Conservation (phyloP, 306 rosid species). For the Trifolium fragiferum region DNA sequence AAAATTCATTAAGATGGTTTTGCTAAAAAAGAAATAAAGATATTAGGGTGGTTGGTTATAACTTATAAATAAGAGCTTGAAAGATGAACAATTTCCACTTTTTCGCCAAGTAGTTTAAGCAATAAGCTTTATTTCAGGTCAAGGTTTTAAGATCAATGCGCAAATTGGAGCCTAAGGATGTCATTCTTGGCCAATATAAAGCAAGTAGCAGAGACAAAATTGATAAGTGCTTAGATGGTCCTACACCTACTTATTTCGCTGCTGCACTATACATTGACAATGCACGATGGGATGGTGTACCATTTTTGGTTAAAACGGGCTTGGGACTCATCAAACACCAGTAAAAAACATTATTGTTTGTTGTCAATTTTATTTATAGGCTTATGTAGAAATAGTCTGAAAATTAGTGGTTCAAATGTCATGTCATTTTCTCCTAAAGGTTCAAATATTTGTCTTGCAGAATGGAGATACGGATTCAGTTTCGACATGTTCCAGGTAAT, state of each 20-base stretch:
- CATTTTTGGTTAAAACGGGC: conserved; percentile 87
- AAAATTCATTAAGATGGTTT: too few relatives aligned
- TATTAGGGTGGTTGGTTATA: conserved; percentile 26
- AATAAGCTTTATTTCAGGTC: conserved; percentile 67
- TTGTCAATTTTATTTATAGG: conserved; percentile 18
- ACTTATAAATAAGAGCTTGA: conserved; percentile 8
- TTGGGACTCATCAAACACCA: conserved; percentile 88
- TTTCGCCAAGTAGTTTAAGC: conserved; percentile 28
- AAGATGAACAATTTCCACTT: conserved; percentile 24
- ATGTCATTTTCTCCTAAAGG: conserved; percentile 20
- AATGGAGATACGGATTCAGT: conserved; percentile 91
- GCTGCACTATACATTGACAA: conserved; percentile 83
- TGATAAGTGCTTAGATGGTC: conserved; percentile 56
- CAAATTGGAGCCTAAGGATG: conserved; percentile 73
- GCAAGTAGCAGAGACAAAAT: conserved; percentile 57
- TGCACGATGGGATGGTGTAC: conserved; percentile 99
- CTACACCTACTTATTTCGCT: conserved; percentile 87
- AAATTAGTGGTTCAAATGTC: conserved; percentile 20
- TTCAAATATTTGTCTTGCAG: conserved; percentile 53
- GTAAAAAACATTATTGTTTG: conserved; percentile 46
- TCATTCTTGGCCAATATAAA: conserved; percentile 90
- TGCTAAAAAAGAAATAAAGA: neutral
- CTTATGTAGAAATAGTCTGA: conserved; percentile 19
- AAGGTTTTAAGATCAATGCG: conserved; percentile 86
- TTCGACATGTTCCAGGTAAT: conserved; percentile 81